Evolutionary conservation across 768 basidiomycete species (phyloP), one percentile per base, ranked within the genome.

Genomic region (Pisolithus orientalis): DNA sequence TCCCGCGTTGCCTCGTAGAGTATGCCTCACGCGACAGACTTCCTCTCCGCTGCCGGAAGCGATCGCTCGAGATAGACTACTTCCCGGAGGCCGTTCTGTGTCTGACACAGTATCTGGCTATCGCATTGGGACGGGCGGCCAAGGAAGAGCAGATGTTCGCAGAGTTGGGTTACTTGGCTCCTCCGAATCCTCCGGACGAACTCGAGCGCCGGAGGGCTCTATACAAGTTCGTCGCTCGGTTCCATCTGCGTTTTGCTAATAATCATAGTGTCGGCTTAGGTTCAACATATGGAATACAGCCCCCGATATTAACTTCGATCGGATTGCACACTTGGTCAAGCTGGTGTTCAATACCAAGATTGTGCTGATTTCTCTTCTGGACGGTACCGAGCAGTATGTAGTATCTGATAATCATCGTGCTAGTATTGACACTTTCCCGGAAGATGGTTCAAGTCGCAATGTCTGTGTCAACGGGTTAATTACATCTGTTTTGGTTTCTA

Each of bases 221-320:
- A 59, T 90, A 94, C 70, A 90, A 87, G 85, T 89, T 60, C 62
- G 80, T 27, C 39, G 11, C 29, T 24, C 32, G 7, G n/a, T 21
- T 38, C 47, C 21, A 44, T 24, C 28, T 14, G 45, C 42, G 29
- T 32, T 13, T 24, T 21, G 49, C 27, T 29, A 44, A 4, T 29
- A 29, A 49, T 53, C 21, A 59, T 48, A 32, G 14, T 28, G n/a
- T n/a, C 21, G 13, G 10, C 51, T 28, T 56, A 89, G 90, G 57
- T 94, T 91, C 72, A 92, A 93, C 59, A 87, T 96, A 46, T 85
- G 91, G 80, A 82, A 89, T 57, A 94, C 92, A 0, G 83, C 84
- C 14, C 75, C 84, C 8, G 94, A 97, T 65, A 74, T 81, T 56
- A 94, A 95, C 65, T 96, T 97, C 63, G 94, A 96, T 67, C 82